phyloP scores from a whole-genome alignment of 345 rosid species.

The Combretum micranthum region DNA sequence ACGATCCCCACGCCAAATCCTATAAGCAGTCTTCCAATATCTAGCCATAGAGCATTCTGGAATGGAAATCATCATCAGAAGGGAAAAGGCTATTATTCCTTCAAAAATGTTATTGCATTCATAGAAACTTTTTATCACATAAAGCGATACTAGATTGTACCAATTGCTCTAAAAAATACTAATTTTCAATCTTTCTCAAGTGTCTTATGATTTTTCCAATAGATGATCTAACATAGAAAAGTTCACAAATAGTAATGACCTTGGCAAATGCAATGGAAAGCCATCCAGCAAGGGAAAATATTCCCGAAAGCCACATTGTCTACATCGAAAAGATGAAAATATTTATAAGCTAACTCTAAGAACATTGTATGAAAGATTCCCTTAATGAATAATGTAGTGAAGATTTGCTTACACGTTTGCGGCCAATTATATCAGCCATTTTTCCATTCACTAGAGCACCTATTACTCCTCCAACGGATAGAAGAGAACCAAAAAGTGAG shows the following conservation, averaged over 20 bases:
- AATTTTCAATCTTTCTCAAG: too few relatives aligned
- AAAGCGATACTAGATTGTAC: too few relatives aligned
- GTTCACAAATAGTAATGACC: conserved; percentile 13
- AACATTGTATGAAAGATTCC: too few relatives aligned
- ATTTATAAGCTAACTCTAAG: neutral
- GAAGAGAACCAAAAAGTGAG: conserved; percentile 28
- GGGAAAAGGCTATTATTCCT: too few relatives aligned
- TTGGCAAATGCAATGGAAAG: conserved; percentile 37
- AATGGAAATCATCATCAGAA: neutral
- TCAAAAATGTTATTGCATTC: too few relatives aligned
- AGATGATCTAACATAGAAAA: neutral
- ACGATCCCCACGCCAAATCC: conserved; percentile 26
- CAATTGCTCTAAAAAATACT: too few relatives aligned
- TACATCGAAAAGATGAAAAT: neutral
- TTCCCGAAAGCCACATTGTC: conserved; percentile 25
- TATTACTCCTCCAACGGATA: conserved; percentile 26
- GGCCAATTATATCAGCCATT: conserved; percentile 22
- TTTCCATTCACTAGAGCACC: conserved; percentile 27
- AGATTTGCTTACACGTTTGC: conserved; percentile 19
- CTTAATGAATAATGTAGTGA: too few relatives aligned
- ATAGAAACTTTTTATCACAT: too few relatives aligned
- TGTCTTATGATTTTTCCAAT: too few relatives aligned
- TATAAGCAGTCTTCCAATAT: conserved; percentile 21
- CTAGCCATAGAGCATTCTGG: conserved; percentile 26
- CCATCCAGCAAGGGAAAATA: conserved; percentile 42